Percentiles rank a stretch among this genome's conserved stretches.
Evolutionary conservation across 2,329 filamentous ascomycete species (phyloP).

Genomic region (Balansia obtecta): DNA sequence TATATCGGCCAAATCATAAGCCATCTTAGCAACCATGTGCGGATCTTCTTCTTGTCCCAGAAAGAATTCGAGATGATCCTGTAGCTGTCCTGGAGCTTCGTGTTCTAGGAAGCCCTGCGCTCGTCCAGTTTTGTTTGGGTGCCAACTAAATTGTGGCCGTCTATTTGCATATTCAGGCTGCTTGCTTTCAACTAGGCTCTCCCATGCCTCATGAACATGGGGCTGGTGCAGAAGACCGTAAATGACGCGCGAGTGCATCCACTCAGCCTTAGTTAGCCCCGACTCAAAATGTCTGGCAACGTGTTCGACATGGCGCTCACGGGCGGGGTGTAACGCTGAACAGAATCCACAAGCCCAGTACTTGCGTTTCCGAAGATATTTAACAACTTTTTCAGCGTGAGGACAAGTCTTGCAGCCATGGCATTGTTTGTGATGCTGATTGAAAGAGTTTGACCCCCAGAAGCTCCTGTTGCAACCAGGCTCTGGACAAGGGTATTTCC

Average conservation of each 20-base stretch:
- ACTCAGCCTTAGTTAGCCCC: conserved; percentile 49
- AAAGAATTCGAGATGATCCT: conserved; percentile 54
- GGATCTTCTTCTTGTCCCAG: conserved; percentile 44
- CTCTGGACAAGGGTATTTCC: conserved; percentile 55
- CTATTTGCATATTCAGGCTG: conserved; percentile 41
- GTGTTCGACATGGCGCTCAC: conserved; percentile 56
- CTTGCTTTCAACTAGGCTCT: conserved; percentile 37
- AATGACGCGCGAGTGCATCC: conserved; percentile 57
- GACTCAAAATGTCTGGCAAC: conserved; percentile 55
- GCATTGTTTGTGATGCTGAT: conserved; percentile 54
- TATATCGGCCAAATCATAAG: conserved; percentile 43
- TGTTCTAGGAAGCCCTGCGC: conserved; percentile 48
- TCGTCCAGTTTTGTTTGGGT: conserved; percentile 41
- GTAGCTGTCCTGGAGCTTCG: conserved; percentile 48
- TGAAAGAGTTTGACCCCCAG: conserved; percentile 56
- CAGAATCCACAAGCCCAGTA: conserved; percentile 61
- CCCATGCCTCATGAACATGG: conserved; percentile 49
- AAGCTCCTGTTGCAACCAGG: conserved; percentile 52
- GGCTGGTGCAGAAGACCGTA: conserved; percentile 56
- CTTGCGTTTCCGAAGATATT: conserved; percentile 49
- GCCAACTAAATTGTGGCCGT: conserved; percentile 52
- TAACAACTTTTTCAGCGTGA: conserved; percentile 51
- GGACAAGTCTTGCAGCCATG: conserved; percentile 54
- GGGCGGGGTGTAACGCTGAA: conserved; percentile 47
- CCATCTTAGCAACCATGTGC: conserved; percentile 42